Evolutionary conservation across 2,329 filamentous ascomycete species (phyloP).

Genomic region (Botryotinia convoluta): DNA sequence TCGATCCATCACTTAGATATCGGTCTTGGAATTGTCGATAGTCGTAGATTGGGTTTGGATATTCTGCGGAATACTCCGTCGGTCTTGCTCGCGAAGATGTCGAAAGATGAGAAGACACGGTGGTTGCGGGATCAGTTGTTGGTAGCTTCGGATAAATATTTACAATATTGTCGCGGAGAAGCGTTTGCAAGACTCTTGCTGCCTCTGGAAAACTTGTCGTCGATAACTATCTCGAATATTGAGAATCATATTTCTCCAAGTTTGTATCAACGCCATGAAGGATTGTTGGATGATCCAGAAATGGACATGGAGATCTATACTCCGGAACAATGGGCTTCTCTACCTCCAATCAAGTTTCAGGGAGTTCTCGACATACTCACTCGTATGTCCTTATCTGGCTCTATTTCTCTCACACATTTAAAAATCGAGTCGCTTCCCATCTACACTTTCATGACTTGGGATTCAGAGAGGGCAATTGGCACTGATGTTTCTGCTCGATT

Average conservation of each 20-base stretch:
- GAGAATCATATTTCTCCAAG: accelerated
- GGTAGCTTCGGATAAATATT: neutral
- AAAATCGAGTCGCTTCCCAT: neutral
- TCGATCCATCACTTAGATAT: neutral
- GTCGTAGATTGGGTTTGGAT: neutral
- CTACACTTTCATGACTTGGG: neutral
- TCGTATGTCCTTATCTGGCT: neutral
- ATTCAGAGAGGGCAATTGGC: neutral
- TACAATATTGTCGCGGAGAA: neutral
- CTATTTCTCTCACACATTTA: neutral
- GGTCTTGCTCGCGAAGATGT: neutral
- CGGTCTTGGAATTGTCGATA: neutral
- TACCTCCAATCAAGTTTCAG: neutral
- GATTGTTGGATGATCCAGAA: neutral
- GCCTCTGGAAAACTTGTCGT: neutral
- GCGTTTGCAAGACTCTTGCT: neutral
- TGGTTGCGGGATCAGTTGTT: neutral
- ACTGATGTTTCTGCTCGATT: neutral
- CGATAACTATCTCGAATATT: neutral
- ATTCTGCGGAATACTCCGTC: neutral
- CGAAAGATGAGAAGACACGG: neutral
- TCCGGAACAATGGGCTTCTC: neutral
- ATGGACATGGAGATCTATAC: neutral
- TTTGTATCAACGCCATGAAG: neutral
- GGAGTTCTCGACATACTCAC: neutral